These are phyloP conservation scores for Epichloe elymi DNA, from an alignment of 2,329 filamentous ascomycete genomes.

Conservation along the genomic window DNA sequence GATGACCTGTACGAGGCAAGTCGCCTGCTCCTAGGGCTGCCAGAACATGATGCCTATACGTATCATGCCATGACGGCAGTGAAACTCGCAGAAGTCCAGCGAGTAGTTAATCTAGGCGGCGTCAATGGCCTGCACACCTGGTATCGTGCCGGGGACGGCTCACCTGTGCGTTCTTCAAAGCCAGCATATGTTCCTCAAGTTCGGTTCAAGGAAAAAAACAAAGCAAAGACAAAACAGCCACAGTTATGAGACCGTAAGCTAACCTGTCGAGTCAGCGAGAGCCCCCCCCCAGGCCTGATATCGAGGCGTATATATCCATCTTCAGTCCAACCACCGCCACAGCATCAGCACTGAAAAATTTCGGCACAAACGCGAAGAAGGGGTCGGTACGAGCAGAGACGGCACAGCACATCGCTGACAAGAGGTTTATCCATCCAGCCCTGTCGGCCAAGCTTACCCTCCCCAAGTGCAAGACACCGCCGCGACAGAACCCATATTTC, in stretches of 20 bases:
- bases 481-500: constrained; percentile 48
- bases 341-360: constrained; percentile 46
- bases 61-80: constrained; percentile 40
- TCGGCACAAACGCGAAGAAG: constrained; percentile 51
- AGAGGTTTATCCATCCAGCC: constrained; percentile 36
- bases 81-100: constrained; percentile 34
- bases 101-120: constrained; percentile 28
- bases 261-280: constrained; percentile 17
- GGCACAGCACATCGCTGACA: constrained; percentile 40
- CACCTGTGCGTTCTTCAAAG: constrained; percentile 15
- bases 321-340: constrained; percentile 50
- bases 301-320: constrained; percentile 52
- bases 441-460: constrained; percentile 26
- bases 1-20: constrained; percentile 34
- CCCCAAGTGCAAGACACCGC: constrained; percentile 31
- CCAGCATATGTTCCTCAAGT: background rate
- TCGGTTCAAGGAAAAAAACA: background rate
- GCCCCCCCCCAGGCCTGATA: constrained; percentile 43
- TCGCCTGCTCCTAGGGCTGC: constrained; percentile 29
- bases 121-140: constrained; percentile 35
- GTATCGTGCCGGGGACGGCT: constrained; percentile 28
- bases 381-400: constrained; percentile 44
- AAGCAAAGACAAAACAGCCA: background rate
- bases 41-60: constrained; percentile 31
- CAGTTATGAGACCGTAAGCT: background rate